These are phyloP conservation scores for Sordariomycetes sp. DNA, from an alignment of 2,329 filamentous ascomycete genomes.

Conservation along the genomic window DNA sequence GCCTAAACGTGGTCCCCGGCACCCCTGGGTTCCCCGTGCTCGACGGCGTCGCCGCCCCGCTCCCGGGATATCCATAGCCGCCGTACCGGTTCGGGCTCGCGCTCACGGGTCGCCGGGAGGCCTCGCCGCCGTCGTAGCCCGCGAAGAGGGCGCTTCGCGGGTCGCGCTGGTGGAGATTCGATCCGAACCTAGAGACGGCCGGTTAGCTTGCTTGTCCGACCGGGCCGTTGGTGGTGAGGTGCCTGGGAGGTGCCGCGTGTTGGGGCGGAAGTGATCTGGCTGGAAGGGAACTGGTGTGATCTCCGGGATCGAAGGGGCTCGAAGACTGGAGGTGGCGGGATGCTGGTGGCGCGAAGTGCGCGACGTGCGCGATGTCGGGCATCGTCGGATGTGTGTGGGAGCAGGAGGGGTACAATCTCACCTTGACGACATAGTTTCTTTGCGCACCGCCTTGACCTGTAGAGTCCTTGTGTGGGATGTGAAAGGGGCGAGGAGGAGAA, in stretches of 20 bases:
- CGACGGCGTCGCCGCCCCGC: constrained; percentile 8
- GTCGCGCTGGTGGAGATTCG: constrained; percentile 63
- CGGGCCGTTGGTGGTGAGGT: background rate
- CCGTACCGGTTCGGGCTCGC: constrained; percentile 31
- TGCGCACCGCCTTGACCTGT: background rate
- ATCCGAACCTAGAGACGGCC: constrained; percentile 46
- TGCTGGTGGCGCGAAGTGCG: background rate
- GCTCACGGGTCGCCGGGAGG: constrained; percentile 29
- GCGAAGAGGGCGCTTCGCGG: constrained; percentile 65
- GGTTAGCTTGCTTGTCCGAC: background rate
- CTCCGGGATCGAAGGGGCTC: no score
- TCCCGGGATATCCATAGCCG: constrained; percentile 32
- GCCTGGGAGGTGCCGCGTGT: background rate
- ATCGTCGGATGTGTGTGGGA: background rate
- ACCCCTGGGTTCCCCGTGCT: constrained; percentile 11
- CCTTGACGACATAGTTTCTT: constrained; percentile 1
- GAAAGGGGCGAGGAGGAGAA: background rate
- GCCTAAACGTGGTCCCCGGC: constrained; percentile 36
- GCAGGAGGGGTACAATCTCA: background rate
- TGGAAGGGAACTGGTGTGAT: no score
- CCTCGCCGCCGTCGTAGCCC: constrained; percentile 48
- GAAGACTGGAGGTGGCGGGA: no score
- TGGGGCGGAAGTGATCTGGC: no score
- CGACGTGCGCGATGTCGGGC: background rate
- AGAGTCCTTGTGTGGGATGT: background rate